These are phyloP conservation scores for Aegilops speltoides DNA, from an alignment of 176 grass and related monocot species.

Conservation along the genomic window DNA sequence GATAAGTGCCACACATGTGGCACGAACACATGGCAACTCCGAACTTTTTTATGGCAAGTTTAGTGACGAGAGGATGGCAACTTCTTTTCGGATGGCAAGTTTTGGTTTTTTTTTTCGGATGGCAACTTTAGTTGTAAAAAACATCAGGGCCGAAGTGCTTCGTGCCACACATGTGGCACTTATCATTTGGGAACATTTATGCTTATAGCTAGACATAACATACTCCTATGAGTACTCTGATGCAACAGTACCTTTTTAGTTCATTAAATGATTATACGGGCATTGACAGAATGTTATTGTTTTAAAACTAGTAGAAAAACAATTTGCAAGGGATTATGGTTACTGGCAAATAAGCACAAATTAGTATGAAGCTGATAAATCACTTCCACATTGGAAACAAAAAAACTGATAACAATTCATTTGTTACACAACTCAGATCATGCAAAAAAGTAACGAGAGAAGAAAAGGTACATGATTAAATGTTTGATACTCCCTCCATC, in stretches of 20 bases:
- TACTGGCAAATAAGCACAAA: neutral
- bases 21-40: too few species aligned
- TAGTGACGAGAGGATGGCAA: too few species aligned
- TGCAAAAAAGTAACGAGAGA: neutral
- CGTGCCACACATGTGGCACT: too few species aligned
- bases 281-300: neutral
- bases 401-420: neutral
- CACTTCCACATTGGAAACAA: slow-evolving; percentile 21
- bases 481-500: neutral
- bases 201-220: neutral
- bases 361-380: slow-evolving; percentile 6
- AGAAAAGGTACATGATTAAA: neutral
- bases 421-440: neutral
- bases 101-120: too few species aligned
- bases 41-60: too few species aligned
- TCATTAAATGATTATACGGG: neutral
- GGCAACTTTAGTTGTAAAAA: too few species aligned
- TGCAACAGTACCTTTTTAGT: neutral
- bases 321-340: neutral
- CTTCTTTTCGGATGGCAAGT: too few species aligned
- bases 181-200: neutral
- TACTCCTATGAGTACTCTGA: neutral
- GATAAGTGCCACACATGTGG: too few species aligned
- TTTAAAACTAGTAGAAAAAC: neutral
- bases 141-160: too few species aligned